These are phyloP conservation scores for Miscanthus lutarioriparius DNA, from an alignment of 176 grass and related monocot species.

Conservation along the genomic window DNA sequence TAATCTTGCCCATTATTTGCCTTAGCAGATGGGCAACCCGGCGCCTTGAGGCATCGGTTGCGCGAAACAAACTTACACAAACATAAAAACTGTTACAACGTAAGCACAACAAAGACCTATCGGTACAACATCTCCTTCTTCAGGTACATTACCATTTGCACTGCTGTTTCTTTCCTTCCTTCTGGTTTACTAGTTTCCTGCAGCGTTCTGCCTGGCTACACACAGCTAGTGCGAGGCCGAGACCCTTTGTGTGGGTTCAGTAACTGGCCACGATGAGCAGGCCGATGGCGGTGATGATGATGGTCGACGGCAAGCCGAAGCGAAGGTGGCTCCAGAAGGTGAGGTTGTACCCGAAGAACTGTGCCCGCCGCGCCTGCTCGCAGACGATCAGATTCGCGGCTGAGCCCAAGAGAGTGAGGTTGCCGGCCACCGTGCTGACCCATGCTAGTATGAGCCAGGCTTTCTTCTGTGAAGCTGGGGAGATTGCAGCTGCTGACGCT, in stretches of 20 bases:
- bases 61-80: conserved; percentile 24
- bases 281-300: conserved; percentile 74
- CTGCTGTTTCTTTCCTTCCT: neutral
- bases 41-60: neutral
- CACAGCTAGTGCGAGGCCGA: neutral
- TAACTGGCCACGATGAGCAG: conserved; percentile 65
- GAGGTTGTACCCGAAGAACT: conserved; percentile 80
- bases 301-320: conserved; percentile 81
- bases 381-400: conserved; percentile 96
- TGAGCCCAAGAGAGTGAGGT: conserved; percentile 88
- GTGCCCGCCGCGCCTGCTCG: conserved; percentile 77
- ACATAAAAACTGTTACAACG: conserved; percentile 24
- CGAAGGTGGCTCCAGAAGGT: conserved; percentile 92
- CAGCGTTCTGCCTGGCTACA: neutral
- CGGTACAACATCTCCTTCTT: neutral
- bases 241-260: conserved; percentile 14
- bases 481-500: conserved; percentile 76
- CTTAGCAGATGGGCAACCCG: conserved; percentile 20
- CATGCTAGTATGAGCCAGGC: conserved; percentile 94
- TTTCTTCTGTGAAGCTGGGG: conserved; percentile 56
- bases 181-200: conserved; percentile 4
- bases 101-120: conserved; percentile 20
- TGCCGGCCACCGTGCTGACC: conserved; percentile 92
- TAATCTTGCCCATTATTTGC: conserved; percentile 36
- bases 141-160: neutral